Conservation (phyloP, 768 basidiomycete species). For the Thelephora ganbajun region DNA sequence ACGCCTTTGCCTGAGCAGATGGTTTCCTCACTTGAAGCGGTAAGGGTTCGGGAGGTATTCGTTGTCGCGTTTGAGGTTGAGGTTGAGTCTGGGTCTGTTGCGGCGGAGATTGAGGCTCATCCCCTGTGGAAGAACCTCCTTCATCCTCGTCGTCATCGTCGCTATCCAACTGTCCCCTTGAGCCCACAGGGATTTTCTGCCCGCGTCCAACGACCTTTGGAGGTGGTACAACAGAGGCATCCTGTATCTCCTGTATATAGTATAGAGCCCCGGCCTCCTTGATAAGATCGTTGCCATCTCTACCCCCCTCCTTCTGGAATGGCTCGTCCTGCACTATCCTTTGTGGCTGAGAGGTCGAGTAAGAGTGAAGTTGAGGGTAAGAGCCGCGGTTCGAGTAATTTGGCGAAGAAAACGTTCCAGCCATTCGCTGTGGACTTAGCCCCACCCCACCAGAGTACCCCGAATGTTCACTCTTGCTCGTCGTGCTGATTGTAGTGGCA, state of each 20-base stretch:
- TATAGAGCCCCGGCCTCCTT: constrained; percentile 52
- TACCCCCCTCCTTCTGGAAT: constrained; percentile 7
- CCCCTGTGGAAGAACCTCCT: constrained; percentile 24
- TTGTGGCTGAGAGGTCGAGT: constrained; percentile 4
- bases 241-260: constrained; percentile 36
- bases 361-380: constrained; percentile 3
- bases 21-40: too few species aligned
- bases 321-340: constrained; percentile 12
- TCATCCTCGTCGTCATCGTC: constrained; percentile 14
- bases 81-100: too few species aligned
- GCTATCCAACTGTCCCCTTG: too few species aligned
- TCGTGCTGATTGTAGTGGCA: too few species aligned
- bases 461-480: neutral
- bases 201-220: constrained; percentile 5
- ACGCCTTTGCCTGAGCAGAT: too few species aligned
- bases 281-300: constrained; percentile 23
- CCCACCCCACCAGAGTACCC: too few species aligned
- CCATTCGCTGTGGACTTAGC: too few species aligned
- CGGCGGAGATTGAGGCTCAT: neutral
- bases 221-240: neutral
- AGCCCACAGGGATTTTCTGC: too few species aligned
- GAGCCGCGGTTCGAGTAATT: constrained; percentile 1
- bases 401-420: too few species aligned
- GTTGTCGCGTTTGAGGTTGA: too few species aligned
- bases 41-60: too few species aligned